A percentile compares a stretch with the other conserved stretches of the same genome.
These are phyloP conservation scores for Castanospermum australe DNA, from an alignment of 306 rosid species.

Conservation along the genomic window DNA sequence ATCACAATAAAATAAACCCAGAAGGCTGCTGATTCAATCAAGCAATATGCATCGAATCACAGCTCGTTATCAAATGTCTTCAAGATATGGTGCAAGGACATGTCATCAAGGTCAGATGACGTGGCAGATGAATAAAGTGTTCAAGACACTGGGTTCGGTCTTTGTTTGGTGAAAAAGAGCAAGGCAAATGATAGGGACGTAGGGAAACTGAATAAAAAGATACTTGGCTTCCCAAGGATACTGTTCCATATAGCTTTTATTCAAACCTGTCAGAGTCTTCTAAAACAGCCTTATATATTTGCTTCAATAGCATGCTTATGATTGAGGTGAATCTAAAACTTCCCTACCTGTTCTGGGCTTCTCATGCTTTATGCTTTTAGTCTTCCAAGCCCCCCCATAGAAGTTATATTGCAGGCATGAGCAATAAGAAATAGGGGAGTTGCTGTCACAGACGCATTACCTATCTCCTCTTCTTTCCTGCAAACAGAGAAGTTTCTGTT, in stretches of 20 bases:
- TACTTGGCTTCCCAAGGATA: constrained; percentile 88
- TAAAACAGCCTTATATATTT: constrained; percentile 77
- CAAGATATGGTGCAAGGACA: constrained; percentile 30
- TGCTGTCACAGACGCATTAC: constrained; percentile 16
- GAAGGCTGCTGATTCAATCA: neutral
- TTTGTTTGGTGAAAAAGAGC: constrained; percentile 60
- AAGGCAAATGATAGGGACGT: constrained; percentile 52
- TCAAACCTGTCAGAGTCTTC: constrained; percentile 89
- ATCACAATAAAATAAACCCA: neutral
- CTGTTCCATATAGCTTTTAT: constrained; percentile 77
- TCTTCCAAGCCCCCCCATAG: constrained; percentile 67
- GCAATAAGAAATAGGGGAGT: constrained; percentile 33
- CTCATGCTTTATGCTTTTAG: constrained; percentile 57
- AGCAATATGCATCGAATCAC: neutral
- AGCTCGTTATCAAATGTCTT: neutral
- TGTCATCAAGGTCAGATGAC: constrained; percentile 43
- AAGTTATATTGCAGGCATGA: constrained; percentile 51
- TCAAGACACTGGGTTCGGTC: constrained; percentile 43
- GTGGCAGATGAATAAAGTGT: constrained; percentile 39
- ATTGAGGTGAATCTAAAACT: constrained; percentile 77
- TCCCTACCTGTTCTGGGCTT: constrained; percentile 64
- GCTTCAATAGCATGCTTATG: constrained; percentile 78
- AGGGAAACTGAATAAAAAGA: constrained; percentile 58
- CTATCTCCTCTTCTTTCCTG: constrained; percentile 31
- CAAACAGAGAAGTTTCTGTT: constrained; percentile 10